Base-by-base conservation (phyloP, 768 basidiomycete species). In the Suillus weaverae region DNA sequence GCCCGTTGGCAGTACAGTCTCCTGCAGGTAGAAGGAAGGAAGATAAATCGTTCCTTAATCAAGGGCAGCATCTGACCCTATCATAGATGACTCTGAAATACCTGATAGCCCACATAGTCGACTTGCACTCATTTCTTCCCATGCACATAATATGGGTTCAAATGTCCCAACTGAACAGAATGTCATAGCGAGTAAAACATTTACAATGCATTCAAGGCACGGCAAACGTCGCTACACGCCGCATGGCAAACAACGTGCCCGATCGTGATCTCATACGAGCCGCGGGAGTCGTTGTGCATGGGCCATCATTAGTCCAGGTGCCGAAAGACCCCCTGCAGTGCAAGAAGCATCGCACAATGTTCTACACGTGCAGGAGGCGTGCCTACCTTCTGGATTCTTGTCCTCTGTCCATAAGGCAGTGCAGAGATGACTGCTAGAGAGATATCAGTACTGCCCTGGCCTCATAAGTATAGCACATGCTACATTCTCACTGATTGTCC, bases 351-450 rank as follows among this genome's bases (percentile, higher is more conserved):
- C 10, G 16, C 60, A 44, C 62, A 51, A 62, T 44, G 35, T 41
- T 36, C 8, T 60, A 55, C 14, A 56, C 62, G 60, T 48, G 51
- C 35, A 20, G 35, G 5, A 22, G 30, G 14, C 39, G 30, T 44
- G 54, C 74, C 53, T 67, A 79, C 80, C 77, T 66, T 79, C 73
- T 10, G 87, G 88, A 48, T 71, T 79, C 69, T 87, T 83, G 50
- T 78, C 80, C 71, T 89, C 75, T 20, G 86, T 83, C 87, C 89
- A 88, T 85, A 81, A 3, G 56, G 87, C 86, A 14, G 81, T 82
- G 80, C 80, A 83, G 50, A 80, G 72, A 65, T 80, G 41, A 50
- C 50, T 14, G 26, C 48, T 30, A 16, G 26, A 51, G 30, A 9
- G 26, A 9, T 51, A 2, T 30, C 14, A 26, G 16, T 18, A 50